Evolutionary conservation across 306 rosid genomes (phyloP).

Genomic region (apple (Malus domestica)): DNA sequence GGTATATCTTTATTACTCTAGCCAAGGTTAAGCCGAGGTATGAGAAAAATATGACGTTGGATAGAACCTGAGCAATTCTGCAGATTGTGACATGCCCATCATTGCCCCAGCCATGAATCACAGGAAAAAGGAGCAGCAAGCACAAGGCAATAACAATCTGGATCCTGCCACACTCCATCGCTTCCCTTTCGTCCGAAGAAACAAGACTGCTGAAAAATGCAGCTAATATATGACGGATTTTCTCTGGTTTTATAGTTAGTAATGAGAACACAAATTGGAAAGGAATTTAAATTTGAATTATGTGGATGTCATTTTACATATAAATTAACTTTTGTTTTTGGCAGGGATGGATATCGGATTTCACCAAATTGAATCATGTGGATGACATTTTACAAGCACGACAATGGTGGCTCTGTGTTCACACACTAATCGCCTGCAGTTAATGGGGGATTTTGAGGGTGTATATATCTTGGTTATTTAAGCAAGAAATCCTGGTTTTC

Average conservation of each 20-base stretch:
- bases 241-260: neutral
- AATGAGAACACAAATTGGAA: neutral
- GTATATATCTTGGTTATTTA: neutral
- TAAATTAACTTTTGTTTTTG: neutral
- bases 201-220: neutral
- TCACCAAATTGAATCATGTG: neutral
- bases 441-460: neutral
- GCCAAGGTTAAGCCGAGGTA: neutral
- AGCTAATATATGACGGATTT: neutral
- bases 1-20: neutral
- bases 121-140: slow-evolving; percentile 33
- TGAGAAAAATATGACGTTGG: neutral
- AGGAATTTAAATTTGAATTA: neutral
- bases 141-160: neutral
- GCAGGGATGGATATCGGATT: neutral
- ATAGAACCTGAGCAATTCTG: slow-evolving; percentile 62
- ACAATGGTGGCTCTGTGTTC: slow-evolving; percentile 4
- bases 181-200: neutral
- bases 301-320: neutral
- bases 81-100: slow-evolving; percentile 67
- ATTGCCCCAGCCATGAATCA: slow-evolving; percentile 52
- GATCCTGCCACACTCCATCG: slow-evolving; percentile 8
- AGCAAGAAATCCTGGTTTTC: neutral
- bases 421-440: neutral
- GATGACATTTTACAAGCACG: neutral